These are phyloP conservation scores for Didymella keratinophila DNA, from an alignment of 2,329 filamentous ascomycete species.

Conservation along the genomic window DNA sequence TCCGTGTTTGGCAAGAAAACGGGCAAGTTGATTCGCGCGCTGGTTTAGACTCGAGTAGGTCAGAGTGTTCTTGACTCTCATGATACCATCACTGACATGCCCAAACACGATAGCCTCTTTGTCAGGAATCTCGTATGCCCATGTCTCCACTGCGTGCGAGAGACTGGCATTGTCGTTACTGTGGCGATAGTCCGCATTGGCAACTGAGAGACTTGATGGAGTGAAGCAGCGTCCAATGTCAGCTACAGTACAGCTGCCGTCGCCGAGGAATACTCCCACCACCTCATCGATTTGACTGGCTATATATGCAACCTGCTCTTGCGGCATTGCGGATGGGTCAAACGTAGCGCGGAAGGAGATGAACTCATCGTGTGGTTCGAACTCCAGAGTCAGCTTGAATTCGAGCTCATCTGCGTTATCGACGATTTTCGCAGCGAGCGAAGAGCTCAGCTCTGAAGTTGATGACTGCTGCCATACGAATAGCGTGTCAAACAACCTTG, in stretches of 20 bases:
- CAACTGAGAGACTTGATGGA: slow-evolving; percentile 48
- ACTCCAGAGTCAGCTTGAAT: slow-evolving; percentile 76
- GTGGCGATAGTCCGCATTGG: slow-evolving; percentile 48
- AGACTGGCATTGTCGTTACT: slow-evolving; percentile 38
- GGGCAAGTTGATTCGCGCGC: slow-evolving; percentile 70
- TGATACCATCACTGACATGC: slow-evolving; percentile 51
- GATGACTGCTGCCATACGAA: slow-evolving; percentile 86
- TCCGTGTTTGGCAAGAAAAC: slow-evolving; percentile 59
- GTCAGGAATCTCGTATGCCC: slow-evolving; percentile 59
- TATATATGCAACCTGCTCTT: slow-evolving; percentile 64
- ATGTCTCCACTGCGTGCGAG: slow-evolving; percentile 61
- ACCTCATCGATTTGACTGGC: slow-evolving; percentile 68
- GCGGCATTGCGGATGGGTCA: slow-evolving; percentile 62
- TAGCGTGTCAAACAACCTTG: slow-evolving; percentile 75
- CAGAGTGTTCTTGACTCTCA: slow-evolving; percentile 54
- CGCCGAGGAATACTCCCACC: slow-evolving; percentile 53
- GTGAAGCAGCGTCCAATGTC: slow-evolving; percentile 36
- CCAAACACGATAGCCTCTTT: slow-evolving; percentile 71
- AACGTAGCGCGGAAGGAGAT: slow-evolving; percentile 64
- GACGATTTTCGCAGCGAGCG: slow-evolving; percentile 60
- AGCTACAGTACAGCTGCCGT: slow-evolving; percentile 45
- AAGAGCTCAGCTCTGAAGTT: slow-evolving; percentile 34
- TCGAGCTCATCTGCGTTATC: slow-evolving; percentile 76
- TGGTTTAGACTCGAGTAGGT: slow-evolving; percentile 72
- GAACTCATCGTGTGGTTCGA: slow-evolving; percentile 67